Evolutionary conservation across 129 eudicot species (phyloP).

Genomic region (Lonicera japonica): DNA sequence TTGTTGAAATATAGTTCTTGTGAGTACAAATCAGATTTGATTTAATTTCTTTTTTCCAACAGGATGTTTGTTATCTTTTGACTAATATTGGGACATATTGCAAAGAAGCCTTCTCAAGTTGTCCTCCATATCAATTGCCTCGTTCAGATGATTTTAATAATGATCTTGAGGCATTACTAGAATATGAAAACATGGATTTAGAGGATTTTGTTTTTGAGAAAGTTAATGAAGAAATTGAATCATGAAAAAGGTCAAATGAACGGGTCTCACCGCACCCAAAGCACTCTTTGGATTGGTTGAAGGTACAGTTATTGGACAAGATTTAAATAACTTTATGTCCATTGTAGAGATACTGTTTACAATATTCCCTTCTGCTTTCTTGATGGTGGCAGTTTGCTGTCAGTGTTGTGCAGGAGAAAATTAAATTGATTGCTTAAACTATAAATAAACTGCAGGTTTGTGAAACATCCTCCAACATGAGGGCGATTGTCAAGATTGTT

Average conservation of each 20-base stretch:
- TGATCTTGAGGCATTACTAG: constrained; percentile 41
- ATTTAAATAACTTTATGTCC: neutral
- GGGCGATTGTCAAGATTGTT: too few species aligned
- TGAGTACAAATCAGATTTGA: neutral
- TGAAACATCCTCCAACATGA: too few species aligned
- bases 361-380: neutral
- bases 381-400: neutral
- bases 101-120: constrained; percentile 43
- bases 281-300: constrained; percentile 52
- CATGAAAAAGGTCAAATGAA: constrained; percentile 46
- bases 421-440: neutral
- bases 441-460: neutral
- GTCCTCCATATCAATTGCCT: constrained; percentile 44
- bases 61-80: constrained; percentile 81
- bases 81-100: constrained; percentile 66
- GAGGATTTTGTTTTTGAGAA: constrained; percentile 63
- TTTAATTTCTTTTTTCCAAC: constrained; percentile 7
- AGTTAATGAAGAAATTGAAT: constrained; percentile 52
- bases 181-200: constrained; percentile 82
- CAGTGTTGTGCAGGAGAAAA: neutral
- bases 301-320: constrained; percentile 33
- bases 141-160: constrained; percentile 51
- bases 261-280: constrained; percentile 57
- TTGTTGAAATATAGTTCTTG: neutral
- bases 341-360: too few species aligned